Evolutionary conservation across 2,329 filamentous ascomycete species (phyloP).

Genomic region (Ascomycota sp.): DNA sequence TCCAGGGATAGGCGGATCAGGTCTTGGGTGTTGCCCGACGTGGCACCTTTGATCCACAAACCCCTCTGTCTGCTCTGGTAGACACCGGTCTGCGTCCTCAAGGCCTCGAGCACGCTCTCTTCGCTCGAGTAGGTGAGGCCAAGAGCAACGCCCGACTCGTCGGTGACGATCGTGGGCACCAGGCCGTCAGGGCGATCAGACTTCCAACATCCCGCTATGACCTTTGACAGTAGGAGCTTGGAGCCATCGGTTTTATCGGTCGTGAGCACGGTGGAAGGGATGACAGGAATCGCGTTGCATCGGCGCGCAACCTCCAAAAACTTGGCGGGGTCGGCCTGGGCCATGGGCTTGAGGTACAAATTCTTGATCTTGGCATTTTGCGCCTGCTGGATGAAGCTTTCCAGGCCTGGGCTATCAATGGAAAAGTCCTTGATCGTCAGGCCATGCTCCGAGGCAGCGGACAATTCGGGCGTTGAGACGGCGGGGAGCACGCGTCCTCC

Average conservation of each 20-base stretch:
- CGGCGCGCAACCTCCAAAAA: constrained; percentile 27
- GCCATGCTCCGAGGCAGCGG: constrained; percentile 24
- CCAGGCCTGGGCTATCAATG: constrained; percentile 16
- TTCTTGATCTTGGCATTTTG: constrained; percentile 24
- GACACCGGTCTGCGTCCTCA: constrained; percentile 60
- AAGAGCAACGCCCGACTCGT: constrained; percentile 66
- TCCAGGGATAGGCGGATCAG: constrained; percentile 69
- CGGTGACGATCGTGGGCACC: constrained; percentile 75
- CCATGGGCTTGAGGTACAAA: constrained; percentile 29
- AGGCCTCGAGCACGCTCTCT: constrained; percentile 71
- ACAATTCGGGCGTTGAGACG: constrained; percentile 24
- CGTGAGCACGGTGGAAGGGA: constrained; percentile 52
- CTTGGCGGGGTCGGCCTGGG: constrained; percentile 22
- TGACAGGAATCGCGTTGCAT: constrained; percentile 45
- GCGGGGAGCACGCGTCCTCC: constrained; percentile 34
- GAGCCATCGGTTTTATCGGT: constrained; percentile 40
- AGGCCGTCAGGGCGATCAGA: constrained; percentile 71
- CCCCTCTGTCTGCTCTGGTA: constrained; percentile 94
- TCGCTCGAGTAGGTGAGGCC: constrained; percentile 89
- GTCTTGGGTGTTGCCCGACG: constrained; percentile 83
- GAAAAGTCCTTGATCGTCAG: constrained; percentile 33
- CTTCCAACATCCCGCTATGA: constrained; percentile 56
- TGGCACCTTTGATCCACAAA: constrained; percentile 90
- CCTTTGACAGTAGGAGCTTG: constrained; percentile 37
- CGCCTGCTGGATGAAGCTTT: constrained; percentile 22